phyloP scores from a whole-genome alignment of 2,329 filamentous ascomycete species.

The Chaetoscypha palmicola region DNA sequence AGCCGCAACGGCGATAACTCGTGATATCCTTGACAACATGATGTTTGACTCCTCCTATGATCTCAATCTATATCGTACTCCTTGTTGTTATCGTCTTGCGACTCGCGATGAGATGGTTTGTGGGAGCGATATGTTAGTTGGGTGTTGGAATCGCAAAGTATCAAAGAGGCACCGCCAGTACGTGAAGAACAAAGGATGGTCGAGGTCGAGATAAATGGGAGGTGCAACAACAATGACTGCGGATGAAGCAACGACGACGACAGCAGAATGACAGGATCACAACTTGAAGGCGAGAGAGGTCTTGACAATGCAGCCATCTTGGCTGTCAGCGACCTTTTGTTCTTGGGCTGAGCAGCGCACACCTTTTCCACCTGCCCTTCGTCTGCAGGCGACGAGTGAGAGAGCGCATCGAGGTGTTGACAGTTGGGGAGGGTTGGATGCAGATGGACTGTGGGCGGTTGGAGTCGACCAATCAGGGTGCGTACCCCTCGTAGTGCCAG shows the following conservation, averaged over 20 bases:
- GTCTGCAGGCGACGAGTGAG: not conserved
- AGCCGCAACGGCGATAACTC: constrained; percentile 9
- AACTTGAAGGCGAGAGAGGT: too few relatives aligned
- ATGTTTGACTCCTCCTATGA: not conserved
- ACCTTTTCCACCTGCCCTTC: not conserved
- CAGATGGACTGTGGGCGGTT: constrained; percentile 2
- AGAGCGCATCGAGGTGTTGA: not conserved
- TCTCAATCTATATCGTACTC: not conserved
- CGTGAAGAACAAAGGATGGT: too few relatives aligned
- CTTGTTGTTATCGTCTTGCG: not conserved
- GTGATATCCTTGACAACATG: constrained; percentile 11
- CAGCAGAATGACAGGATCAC: too few relatives aligned
- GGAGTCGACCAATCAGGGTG: constrained; percentile 1
- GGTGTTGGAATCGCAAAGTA: not conserved
- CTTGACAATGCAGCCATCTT: constrained; percentile 8
- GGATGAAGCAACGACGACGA: too few relatives aligned
- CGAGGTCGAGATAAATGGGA: too few relatives aligned
- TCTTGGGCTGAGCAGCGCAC: not conserved
- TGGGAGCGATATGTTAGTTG: too few relatives aligned
- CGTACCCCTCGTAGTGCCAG: not conserved
- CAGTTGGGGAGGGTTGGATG: not conserved
- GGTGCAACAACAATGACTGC: too few relatives aligned
- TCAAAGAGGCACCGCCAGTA: too few relatives aligned
- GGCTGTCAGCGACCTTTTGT: constrained; percentile 9
- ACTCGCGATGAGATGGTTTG: too few relatives aligned